Percentiles rank a stretch among this genome's conserved stretches.
These are phyloP conservation scores for Mortierella sp. DNA, from an alignment of 371 early-diverging fungal genomes.

Conservation along the genomic window DNA sequence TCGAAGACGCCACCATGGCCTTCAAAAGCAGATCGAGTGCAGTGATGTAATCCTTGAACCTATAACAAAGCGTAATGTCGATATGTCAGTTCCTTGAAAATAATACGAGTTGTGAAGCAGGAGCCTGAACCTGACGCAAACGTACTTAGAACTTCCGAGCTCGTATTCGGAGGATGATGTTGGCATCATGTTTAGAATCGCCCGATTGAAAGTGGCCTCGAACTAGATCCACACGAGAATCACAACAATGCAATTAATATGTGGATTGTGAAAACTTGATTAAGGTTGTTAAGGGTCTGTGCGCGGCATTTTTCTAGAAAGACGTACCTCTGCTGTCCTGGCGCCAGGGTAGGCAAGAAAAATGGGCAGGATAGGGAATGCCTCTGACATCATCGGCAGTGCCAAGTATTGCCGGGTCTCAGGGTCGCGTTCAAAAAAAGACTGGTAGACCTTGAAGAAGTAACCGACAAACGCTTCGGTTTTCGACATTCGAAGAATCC, in stretches of 20 bases:
- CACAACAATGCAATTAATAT: too few relatives aligned
- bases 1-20: constrained; percentile 61
- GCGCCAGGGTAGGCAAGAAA: constrained; percentile 41
- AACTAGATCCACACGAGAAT: too few relatives aligned
- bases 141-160: constrained; percentile 60
- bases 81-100: not conserved
- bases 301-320: not conserved
- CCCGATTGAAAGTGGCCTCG: constrained; percentile 35
- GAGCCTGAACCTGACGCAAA: not conserved
- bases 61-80: constrained; percentile 16
- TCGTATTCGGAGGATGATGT: constrained; percentile 61
- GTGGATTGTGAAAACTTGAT: too few relatives aligned
- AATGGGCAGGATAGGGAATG: constrained; percentile 45
- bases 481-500: constrained; percentile 59
- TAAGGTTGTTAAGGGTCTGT: too few relatives aligned
- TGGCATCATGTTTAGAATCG: constrained; percentile 64
- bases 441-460: constrained; percentile 47
- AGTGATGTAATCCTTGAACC: constrained; percentile 67
- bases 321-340: constrained; percentile 33
- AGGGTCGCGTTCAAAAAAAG: constrained; percentile 48
- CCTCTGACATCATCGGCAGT: constrained; percentile 45
- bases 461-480: constrained; percentile 41
- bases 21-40: constrained; percentile 67
- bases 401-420: constrained; percentile 39
- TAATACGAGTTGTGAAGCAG: not conserved